Evolutionary conservation across 208 protist species (phyloP), one percentile per base, ranked within the genome.

Genomic region (Trypanosoma brucei): DNA sequence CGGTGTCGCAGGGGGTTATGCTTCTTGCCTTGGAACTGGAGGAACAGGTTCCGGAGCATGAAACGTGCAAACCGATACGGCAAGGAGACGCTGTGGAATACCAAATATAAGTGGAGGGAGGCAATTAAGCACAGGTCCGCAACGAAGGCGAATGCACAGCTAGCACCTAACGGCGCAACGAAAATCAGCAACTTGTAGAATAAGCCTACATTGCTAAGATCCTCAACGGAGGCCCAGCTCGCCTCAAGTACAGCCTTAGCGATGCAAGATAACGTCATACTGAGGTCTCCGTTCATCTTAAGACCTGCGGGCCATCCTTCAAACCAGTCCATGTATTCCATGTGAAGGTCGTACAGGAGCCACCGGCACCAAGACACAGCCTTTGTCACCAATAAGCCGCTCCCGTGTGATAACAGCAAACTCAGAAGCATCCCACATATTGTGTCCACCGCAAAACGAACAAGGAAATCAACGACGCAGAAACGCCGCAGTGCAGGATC

Each of bases 201-300:
- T 35, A 76, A 72, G 3, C 73, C 62, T 8, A 94, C 62, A 81
- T 85, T 91, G 39, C 78, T 66, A 61, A 91, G 86, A 39, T 84
- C 72, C 35, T 54, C 13, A 37, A 76, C 68, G 83, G 58, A 67
- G 74, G 62, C 61, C 86, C 85, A 95, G 42, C 50, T 50, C 50
- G 65, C 62, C 46, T 79, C 58, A 33, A 97, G 71, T 35, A 92
- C 81, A 51, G 68, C 67, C 52, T 89, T 79, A 7, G 86, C 75
- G 55, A 93, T 78, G 65, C 84, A 87, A 64, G 88, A 93, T 39
- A 97, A 71, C 6, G 86, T 85, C 66, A 81, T 81, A 68, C 91
- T 92, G 6, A 98, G 68, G 55, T 97, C 88, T 59, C 91, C 86
- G 76, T 98, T 98, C 50, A 95, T 76, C 78, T 98, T 98, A n/a